phyloP scores from a whole-genome alignment of 768 basidiomycete species.

The Clathrus columnatus region DNA sequence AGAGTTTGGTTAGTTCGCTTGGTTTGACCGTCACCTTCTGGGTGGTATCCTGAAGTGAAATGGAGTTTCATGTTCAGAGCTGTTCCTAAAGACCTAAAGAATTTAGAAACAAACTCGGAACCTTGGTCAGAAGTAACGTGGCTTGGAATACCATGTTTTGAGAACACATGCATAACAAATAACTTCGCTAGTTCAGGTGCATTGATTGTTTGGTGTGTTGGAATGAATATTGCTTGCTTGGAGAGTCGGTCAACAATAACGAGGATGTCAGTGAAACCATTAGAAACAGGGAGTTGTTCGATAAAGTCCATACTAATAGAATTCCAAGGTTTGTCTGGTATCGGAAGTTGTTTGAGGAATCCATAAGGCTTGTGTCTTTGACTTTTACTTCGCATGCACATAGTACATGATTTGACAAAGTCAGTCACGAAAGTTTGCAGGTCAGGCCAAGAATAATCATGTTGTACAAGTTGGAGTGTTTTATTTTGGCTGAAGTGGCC shows the following conservation, averaged over 20 bases:
- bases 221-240: slow-evolving; percentile 35
- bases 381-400: slow-evolving; percentile 27
- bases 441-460: slow-evolving; percentile 35
- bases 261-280: slow-evolving; percentile 30
- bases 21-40: slow-evolving; percentile 24
- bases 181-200: slow-evolving; percentile 28
- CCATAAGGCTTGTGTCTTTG: slow-evolving; percentile 30
- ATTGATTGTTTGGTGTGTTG: slow-evolving; percentile 21
- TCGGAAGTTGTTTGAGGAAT: slow-evolving; percentile 19
- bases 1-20: slow-evolving; percentile 33
- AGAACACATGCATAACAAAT: slow-evolving; percentile 16
- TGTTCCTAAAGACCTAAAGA: background rate
- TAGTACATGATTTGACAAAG: slow-evolving; percentile 30
- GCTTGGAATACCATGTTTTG: background rate
- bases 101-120: background rate
- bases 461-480: slow-evolving; percentile 24
- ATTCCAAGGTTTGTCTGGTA: slow-evolving; percentile 23
- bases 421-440: slow-evolving; percentile 18
- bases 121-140: background rate
- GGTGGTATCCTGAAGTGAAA: background rate
- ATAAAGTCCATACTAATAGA: slow-evolving; percentile 32
- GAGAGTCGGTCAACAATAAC: slow-evolving; percentile 33
- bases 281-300: slow-evolving; percentile 26
- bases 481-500: slow-evolving; percentile 34
- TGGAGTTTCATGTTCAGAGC: background rate